Conservation (phyloP, 306 rosid species). For the Trichosanthes truncata region DNA sequence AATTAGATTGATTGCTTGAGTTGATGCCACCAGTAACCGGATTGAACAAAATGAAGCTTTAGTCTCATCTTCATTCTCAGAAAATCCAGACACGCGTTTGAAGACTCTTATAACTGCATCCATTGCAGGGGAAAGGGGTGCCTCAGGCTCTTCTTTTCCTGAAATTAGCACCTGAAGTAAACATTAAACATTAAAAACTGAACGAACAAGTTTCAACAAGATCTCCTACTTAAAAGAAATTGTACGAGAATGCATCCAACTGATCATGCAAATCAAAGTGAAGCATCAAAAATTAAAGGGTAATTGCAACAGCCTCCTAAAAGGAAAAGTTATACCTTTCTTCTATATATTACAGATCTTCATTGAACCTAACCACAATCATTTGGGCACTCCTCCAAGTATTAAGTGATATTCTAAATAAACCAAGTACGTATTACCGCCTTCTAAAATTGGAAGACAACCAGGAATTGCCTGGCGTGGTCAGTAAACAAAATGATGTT, state of each 20-base stretch:
- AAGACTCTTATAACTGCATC: constrained; percentile 80
- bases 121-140: constrained; percentile 86
- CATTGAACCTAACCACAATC: neutral
- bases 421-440: neutral
- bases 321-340: neutral
- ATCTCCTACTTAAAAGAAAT: neutral
- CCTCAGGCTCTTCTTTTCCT: constrained; percentile 78
- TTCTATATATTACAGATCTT: neutral
- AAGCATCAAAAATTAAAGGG: neutral
- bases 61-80: constrained; percentile 44
- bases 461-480: too few relatives aligned
- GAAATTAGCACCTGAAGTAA: constrained; percentile 66
- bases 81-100: constrained; percentile 68
- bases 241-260: neutral
- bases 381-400: neutral
- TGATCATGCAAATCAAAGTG: neutral
- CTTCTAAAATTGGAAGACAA: neutral
- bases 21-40: constrained; percentile 81
- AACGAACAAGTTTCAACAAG: neutral
- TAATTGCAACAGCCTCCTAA: neutral
- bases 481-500: neutral
- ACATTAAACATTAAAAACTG: constrained; percentile 9
- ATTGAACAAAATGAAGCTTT: constrained; percentile 49
- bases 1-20: constrained; percentile 90
- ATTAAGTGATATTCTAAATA: neutral